Conservation (phyloP, 768 basidiomycete genomes). For the Mycena albidolilacea region DNA sequence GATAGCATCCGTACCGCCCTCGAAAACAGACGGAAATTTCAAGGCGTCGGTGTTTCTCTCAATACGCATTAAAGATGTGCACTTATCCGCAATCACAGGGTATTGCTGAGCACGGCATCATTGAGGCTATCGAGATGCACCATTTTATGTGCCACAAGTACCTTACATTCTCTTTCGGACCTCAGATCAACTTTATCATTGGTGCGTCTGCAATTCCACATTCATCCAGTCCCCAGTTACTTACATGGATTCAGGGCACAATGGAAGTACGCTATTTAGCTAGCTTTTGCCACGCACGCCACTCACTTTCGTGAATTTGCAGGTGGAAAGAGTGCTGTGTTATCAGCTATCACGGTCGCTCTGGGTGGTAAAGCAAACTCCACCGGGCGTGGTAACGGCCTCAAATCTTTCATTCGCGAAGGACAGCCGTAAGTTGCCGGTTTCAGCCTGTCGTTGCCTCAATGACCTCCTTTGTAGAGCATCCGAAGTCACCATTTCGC, state of each 20-base stretch:
- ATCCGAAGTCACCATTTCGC: slow-evolving; percentile 81
- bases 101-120: slow-evolving; percentile 89
- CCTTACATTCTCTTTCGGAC: slow-evolving; percentile 87
- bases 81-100: slow-evolving; percentile 60
- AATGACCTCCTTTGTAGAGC: slow-evolving; percentile 55
- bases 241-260: slow-evolving; percentile 37
- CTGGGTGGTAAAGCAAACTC: slow-evolving; percentile 94
- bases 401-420: slow-evolving; percentile 89
- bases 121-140: slow-evolving; percentile 87
- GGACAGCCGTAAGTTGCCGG: slow-evolving; percentile 76
- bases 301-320: neutral
- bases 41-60: slow-evolving; percentile 58
- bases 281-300: neutral
- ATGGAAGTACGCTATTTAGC: slow-evolving; percentile 37
- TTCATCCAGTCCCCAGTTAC: slow-evolving; percentile 15
- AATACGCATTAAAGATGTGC: neutral
- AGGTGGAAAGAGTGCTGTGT: slow-evolving; percentile 97
- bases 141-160: slow-evolving; percentile 98
- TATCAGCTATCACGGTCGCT: slow-evolving; percentile 93
- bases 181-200: slow-evolving; percentile 97
- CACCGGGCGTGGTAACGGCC: slow-evolving; percentile 89
- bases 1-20: slow-evolving; percentile 70
- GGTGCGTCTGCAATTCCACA: slow-evolving; percentile 59
- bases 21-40: slow-evolving; percentile 60
- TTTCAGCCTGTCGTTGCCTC: neutral